Evolutionary conservation across 75 land plant species (phyloP).

Genomic region (Larix kaempferi): DNA sequence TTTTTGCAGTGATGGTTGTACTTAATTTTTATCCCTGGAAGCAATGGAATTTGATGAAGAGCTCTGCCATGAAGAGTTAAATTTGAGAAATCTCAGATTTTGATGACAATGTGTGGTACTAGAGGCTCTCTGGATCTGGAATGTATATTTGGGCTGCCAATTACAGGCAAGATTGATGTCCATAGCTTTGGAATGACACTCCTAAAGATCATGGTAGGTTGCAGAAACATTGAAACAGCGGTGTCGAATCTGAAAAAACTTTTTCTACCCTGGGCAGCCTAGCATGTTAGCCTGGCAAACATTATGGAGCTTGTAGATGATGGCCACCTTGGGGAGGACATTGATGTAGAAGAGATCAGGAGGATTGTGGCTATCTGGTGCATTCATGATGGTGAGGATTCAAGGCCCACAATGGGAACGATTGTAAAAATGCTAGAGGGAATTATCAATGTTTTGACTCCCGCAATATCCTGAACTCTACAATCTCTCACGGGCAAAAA

Average conservation of each 20-base stretch:
- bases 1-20: not conserved
- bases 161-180: conserved; percentile 32
- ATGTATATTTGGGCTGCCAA: conserved; percentile 9
- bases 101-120: conserved; percentile 14
- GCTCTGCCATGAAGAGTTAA: conserved; percentile 7
- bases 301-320: conserved; percentile 14
- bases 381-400: conserved; percentile 18
- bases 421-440: conserved; percentile 40
- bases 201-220: conserved; percentile 36
- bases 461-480: conserved; percentile 23
- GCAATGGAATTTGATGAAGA: not conserved
- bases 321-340: conserved; percentile 1
- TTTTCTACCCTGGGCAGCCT: conserved; percentile 23
- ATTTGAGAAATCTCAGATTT: conserved; percentile 14
- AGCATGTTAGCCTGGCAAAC: conserved; percentile 10
- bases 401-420: conserved; percentile 18
- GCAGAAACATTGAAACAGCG: conserved; percentile 9
- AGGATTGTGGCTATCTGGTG: conserved; percentile 25
- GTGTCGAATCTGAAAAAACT: conserved; percentile 8
- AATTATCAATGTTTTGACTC: conserved; percentile 11
- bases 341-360: conserved; percentile 26
- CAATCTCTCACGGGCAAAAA: conserved; percentile 5
- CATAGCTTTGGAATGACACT: conserved; percentile 46
- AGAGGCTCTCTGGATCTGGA: conserved; percentile 16
- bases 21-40: not conserved